Evolutionary conservation across 2,329 filamentous ascomycete species (phyloP), one percentile per base, ranked within the genome.

Genomic region (Fusarium sp.): DNA sequence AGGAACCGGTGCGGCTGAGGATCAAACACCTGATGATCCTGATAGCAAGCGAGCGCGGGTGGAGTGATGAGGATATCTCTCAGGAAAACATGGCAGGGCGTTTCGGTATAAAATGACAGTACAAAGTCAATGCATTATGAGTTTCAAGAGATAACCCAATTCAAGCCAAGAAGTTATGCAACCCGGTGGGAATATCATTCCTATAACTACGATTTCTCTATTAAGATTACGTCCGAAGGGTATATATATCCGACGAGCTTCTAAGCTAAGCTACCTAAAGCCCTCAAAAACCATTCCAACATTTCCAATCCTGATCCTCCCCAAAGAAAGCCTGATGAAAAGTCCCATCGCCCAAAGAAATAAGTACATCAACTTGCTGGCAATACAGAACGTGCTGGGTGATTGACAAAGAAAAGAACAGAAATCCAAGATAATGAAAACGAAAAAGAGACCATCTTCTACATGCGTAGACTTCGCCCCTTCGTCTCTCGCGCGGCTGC

Each of bases 21-120:
- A 81, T 57, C 79, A 75, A 39, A 17, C 58, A 4, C 79, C 73
- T 15, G 78, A 78, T 10, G 79, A 80, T 32, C 56, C 77, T 3
- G 83, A 85, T 51, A 84, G 72, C 68, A 87, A 87, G 73, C 78
- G 84, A 45, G 77, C 79, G 2, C 78, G 84, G 32, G 82, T 82
- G 4, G 84, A 85, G 51, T 83, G 73, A 70, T 11, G 19, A 49
- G 19, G n/a, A 47, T 44, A 37, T 30, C 47, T 54, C 23, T 25
- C 49, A 40, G 45, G 23, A 49, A 39, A 10, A 53, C 45, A 62
- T 58, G 51, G 71, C 70, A 70, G 74, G 68, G 56, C 64, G 71
- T 68, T 62, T 56, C 45, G 59, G 67, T 48, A 58, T 27, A 64
- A 61, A 62, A 45, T 33, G 44, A 52, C 39, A 53, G 27, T 48